phyloP scores from a whole-genome alignment of 2,329 filamentous ascomycete genomes.

The Fusarium sp. region DNA sequence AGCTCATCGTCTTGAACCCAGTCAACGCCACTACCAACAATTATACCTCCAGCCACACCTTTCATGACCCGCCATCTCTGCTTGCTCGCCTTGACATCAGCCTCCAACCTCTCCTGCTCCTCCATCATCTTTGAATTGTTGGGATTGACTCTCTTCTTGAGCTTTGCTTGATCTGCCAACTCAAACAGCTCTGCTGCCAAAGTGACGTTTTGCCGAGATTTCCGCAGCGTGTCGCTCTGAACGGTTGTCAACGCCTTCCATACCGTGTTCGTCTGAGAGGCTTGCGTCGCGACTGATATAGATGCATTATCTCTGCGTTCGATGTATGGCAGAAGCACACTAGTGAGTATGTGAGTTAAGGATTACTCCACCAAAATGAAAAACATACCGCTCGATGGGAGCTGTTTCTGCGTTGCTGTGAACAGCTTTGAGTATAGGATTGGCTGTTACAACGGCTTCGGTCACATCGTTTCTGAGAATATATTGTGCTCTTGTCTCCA shows the following conservation, averaged over 20 bases:
- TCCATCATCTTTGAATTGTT: conserved; percentile 62
- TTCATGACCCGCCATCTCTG: conserved; percentile 81
- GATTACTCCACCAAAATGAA: neutral
- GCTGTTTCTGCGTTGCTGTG: conserved; percentile 73
- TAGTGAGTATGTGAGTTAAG: conserved; percentile 49
- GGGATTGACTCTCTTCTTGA: conserved; percentile 64
- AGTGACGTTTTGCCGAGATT: conserved; percentile 69
- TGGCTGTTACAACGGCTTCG: conserved; percentile 75
- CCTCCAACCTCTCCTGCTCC: conserved; percentile 69
- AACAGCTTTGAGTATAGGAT: conserved; percentile 81
- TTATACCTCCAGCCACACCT: conserved; percentile 79
- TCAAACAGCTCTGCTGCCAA: conserved; percentile 71
- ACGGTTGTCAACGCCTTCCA: conserved; percentile 64
- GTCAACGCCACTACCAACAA: conserved; percentile 84
- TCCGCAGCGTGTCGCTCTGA: conserved; percentile 67
- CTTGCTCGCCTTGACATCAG: conserved; percentile 69
- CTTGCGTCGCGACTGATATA: conserved; percentile 69
- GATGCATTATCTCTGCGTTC: conserved; percentile 75
- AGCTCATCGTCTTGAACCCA: conserved; percentile 79
- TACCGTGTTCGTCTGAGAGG: conserved; percentile 62
- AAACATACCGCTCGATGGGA: conserved; percentile 72
- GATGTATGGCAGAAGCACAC: conserved; percentile 74
- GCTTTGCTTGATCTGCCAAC: conserved; percentile 67
- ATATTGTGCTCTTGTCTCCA: conserved; percentile 77
- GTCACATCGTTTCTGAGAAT: conserved; percentile 75